Evolutionary conservation across 148 eudicot genomes (phyloP).

Genomic region (Persicaria tinctoria): DNA sequence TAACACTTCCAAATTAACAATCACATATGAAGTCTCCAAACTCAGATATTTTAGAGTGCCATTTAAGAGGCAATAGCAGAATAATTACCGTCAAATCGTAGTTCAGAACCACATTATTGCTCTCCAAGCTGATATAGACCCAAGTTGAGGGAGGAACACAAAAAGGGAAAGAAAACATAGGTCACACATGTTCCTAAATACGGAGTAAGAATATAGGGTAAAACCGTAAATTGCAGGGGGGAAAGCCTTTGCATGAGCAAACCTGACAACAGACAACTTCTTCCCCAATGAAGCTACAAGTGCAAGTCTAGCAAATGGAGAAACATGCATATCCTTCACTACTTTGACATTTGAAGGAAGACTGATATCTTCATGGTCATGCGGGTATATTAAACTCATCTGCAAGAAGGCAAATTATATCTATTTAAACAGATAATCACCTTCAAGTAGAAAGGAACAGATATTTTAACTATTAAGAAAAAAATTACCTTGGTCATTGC

Average conservation of each 20-base stretch:
- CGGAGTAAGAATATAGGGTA: neutral
- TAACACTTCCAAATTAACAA: neutral
- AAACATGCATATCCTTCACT: slow-evolving; percentile 56
- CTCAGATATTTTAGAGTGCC: neutral
- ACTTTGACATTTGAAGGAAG: slow-evolving; percentile 59
- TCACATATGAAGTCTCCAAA: neutral
- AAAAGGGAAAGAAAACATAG: slow-evolving; percentile 11
- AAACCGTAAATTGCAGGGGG: neutral
- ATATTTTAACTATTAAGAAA: neutral
- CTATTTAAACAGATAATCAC: neutral
- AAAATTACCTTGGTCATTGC: slow-evolving; percentile 55
- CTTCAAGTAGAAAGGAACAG: neutral
- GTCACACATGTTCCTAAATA: neutral
- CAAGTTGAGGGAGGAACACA: neutral
- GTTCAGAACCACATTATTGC: slow-evolving; percentile 55
- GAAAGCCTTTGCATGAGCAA: neutral
- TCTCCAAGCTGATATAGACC: slow-evolving; percentile 44
- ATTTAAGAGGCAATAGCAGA: slow-evolving; percentile 7
- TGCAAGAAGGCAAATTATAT: slow-evolving; percentile 20
- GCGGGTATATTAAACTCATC: slow-evolving; percentile 61
- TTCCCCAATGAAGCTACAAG: slow-evolving; percentile 68
- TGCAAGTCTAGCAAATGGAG: slow-evolving; percentile 53
- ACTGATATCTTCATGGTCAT: slow-evolving; percentile 49
- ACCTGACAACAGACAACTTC: slow-evolving; percentile 77
- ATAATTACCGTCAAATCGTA: slow-evolving; percentile 71